Evolutionary conservation across 805 yeast species (phyloP).

Genomic region (Ogataea angusta): DNA sequence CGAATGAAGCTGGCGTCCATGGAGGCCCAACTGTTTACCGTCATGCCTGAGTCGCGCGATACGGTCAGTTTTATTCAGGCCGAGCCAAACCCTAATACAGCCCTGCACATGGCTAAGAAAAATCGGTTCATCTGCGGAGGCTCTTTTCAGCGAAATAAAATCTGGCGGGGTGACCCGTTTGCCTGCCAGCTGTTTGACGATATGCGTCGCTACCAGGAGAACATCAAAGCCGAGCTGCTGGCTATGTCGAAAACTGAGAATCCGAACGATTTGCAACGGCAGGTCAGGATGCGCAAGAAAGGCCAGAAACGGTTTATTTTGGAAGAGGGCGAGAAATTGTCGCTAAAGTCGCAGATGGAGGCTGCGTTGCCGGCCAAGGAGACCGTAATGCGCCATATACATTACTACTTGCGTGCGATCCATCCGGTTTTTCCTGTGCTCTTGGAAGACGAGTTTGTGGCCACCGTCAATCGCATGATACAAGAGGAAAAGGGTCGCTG

Average conservation of each 20-base stretch:
- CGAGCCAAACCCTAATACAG: slow-evolving; percentile 8
- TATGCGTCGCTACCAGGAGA: slow-evolving; percentile 1
- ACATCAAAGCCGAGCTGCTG: background rate
- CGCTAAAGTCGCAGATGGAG: slow-evolving; percentile 11
- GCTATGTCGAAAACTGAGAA: background rate
- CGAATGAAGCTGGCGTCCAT: slow-evolving; percentile 4
- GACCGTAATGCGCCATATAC: slow-evolving; percentile 37
- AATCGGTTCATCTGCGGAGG: slow-evolving; percentile 19
- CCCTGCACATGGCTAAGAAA: slow-evolving; percentile 18
- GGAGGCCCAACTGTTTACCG: slow-evolving; percentile 6
- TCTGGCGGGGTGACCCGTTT: slow-evolving; percentile 22
- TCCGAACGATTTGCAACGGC: slow-evolving; percentile 2
- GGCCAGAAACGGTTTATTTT: background rate
- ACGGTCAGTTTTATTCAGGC: slow-evolving; percentile 12
- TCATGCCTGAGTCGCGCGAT: slow-evolving; percentile 3
- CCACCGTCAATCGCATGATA: slow-evolving; percentile 35
- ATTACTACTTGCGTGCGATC: slow-evolving; percentile 36
- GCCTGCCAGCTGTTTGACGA: slow-evolving; percentile 12
- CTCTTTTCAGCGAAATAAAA: slow-evolving; percentile 12
- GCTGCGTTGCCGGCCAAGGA: slow-evolving; percentile 28
- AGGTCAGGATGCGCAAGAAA: slow-evolving; percentile 7
- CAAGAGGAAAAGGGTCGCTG: slow-evolving; percentile 5
- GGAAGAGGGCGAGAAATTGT: slow-evolving; percentile 3
- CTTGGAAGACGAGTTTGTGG: slow-evolving; percentile 39
- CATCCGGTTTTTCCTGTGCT: slow-evolving; percentile 48